These are phyloP conservation scores for Chrysanthemum lavandulifolium DNA, from an alignment of 129 eudicot genomes.

Conservation along the genomic window DNA sequence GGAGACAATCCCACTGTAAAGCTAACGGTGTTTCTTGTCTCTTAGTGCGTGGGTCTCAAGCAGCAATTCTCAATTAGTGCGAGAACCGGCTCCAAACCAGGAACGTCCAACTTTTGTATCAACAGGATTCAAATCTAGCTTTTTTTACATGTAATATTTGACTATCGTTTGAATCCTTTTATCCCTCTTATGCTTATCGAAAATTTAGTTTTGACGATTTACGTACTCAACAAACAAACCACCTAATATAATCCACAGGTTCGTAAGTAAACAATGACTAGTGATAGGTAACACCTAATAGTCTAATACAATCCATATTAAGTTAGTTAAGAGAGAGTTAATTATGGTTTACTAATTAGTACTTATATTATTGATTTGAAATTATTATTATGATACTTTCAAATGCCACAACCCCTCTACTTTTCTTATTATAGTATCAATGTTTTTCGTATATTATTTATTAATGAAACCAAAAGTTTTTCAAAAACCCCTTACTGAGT, in stretches of 20 bases:
- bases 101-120: no score
- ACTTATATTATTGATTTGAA: conserved; percentile 17
- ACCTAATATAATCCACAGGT: background rate
- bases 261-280: background rate
- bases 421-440: conserved; percentile 1
- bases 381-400: conserved; percentile 8
- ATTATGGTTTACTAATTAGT: conserved; percentile 7
- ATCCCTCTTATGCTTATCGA: background rate
- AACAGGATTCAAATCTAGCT: no score
- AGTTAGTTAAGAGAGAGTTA: conserved; percentile 23
- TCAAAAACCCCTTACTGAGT: background rate
- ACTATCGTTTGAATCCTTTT: no score
- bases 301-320: background rate
- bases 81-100: no score
- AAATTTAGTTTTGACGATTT: background rate
- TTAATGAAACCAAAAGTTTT: conserved; percentile 5
- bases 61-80: no score
- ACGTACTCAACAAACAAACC: background rate
- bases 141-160: no score
- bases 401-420: conserved; percentile 27
- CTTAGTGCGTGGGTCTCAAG: no score
- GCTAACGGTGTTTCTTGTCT: no score
- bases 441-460: background rate
- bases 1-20: no score
- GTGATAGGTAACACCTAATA: background rate